These are phyloP conservation scores for Yarrowia osloensis DNA, from an alignment of 805 yeast genomes.

Conservation along the genomic window DNA sequence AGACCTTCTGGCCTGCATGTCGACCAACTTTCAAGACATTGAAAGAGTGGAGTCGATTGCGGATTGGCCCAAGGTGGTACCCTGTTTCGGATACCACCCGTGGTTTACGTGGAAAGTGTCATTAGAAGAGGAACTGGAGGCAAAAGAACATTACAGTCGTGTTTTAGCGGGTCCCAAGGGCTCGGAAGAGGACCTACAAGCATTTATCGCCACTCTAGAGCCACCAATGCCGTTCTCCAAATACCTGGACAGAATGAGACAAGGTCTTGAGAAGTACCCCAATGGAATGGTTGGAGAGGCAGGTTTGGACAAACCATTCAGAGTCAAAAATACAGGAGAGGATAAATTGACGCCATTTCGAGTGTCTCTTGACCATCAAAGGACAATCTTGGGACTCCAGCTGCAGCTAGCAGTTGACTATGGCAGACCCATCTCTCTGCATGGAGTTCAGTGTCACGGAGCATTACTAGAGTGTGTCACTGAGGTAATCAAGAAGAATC, in stretches of 20 bases:
- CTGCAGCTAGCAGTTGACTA: slow-evolving; percentile 55
- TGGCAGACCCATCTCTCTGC: slow-evolving; percentile 65
- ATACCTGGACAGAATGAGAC: neutral
- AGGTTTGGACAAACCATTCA: slow-evolving; percentile 81
- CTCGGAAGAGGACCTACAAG: slow-evolving; percentile 36
- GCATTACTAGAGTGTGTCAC: slow-evolving; percentile 51
- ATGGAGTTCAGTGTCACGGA: slow-evolving; percentile 82
- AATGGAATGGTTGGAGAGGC: slow-evolving; percentile 76
- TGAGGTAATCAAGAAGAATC: slow-evolving; percentile 19
- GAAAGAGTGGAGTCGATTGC: slow-evolving; percentile 41
- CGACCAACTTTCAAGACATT: slow-evolving; percentile 44
- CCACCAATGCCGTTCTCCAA: slow-evolving; percentile 33
- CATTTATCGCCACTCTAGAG: slow-evolving; percentile 41
- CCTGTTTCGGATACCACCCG: slow-evolving; percentile 72
- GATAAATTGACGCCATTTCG: slow-evolving; percentile 48
- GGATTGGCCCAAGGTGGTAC: slow-evolving; percentile 38
- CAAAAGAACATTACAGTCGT: slow-evolving; percentile 51
- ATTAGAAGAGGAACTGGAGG: neutral
- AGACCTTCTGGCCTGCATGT: slow-evolving; percentile 41
- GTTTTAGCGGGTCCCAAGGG: slow-evolving; percentile 52
- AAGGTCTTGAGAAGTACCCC: slow-evolving; percentile 39
- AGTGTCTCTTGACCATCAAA: slow-evolving; percentile 70
- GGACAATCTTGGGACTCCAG: slow-evolving; percentile 51
- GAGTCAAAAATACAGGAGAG: slow-evolving; percentile 38
- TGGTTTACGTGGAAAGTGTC: slow-evolving; percentile 59